These are phyloP conservation scores for Warburgia ugandensis DNA, from an alignment of 164 flowering plant genomes.

Conservation along the genomic window DNA sequence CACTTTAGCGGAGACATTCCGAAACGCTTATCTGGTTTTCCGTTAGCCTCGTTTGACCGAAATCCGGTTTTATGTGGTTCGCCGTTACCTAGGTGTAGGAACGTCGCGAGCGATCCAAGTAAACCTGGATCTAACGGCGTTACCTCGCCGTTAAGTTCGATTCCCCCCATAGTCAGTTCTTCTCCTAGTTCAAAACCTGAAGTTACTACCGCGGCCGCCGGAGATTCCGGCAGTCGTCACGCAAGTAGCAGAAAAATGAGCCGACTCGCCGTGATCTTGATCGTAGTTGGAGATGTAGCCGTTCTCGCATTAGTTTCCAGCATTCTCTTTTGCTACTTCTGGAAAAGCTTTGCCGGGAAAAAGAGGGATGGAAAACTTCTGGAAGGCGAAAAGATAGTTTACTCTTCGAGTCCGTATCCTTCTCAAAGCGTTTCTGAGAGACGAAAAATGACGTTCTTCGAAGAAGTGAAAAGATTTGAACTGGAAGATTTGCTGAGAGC, in stretches of 20 bases:
- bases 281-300: constrained; percentile 57
- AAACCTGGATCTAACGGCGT: constrained; percentile 31
- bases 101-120: constrained; percentile 27
- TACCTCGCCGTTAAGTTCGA: constrained; percentile 25
- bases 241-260: constrained; percentile 29
- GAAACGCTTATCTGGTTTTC: constrained; percentile 41
- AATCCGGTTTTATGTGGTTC: constrained; percentile 57
- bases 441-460: constrained; percentile 76
- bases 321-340: constrained; percentile 67
- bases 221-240: constrained; percentile 2
- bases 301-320: constrained; percentile 42
- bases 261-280: constrained; percentile 41
- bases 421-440: constrained; percentile 39
- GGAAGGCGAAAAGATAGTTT: constrained; percentile 58
- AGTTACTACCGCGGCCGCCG: constrained; percentile 7
- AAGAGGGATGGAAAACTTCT: constrained; percentile 15
- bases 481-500: constrained; percentile 85
- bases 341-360: constrained; percentile 30
- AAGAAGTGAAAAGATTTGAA: constrained; percentile 64
- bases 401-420: constrained; percentile 54
- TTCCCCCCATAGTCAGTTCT: constrained; percentile 30
- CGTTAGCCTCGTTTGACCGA: constrained; percentile 38
- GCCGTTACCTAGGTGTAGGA: constrained; percentile 43
- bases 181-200: constrained; percentile 40
- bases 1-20: constrained; percentile 60